Evolutionary conservation across 192 early-diverging fungal species (phyloP).

Genomic region (Chytriomyces sp.): DNA sequence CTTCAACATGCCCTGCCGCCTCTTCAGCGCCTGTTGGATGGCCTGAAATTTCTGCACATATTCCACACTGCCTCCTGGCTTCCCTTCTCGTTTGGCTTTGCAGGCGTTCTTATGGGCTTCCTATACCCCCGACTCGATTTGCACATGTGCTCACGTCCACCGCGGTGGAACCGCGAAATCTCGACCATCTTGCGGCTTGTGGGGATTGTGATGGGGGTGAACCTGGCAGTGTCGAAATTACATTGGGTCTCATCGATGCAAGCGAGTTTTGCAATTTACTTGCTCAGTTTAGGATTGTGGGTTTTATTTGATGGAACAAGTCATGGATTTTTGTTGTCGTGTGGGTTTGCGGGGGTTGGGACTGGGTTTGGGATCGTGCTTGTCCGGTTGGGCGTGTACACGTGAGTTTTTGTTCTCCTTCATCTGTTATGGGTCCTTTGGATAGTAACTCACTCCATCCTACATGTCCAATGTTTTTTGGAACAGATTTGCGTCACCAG

Average conservation of each 20-base stretch:
- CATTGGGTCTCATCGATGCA: conserved; percentile 65
- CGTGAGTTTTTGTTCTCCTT: conserved; percentile 47
- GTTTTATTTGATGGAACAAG: conserved; percentile 73
- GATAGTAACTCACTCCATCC: no score
- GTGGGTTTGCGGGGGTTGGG: conserved; percentile 60
- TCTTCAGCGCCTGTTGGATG: neutral
- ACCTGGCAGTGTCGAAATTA: conserved; percentile 70
- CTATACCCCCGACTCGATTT: conserved; percentile 18
- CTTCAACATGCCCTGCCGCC: neutral
- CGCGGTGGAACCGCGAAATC: conserved; percentile 41
- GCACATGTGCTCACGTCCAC: conserved; percentile 30
- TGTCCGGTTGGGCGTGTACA: conserved; percentile 66
- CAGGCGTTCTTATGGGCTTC: conserved; percentile 41
- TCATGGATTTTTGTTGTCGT: conserved; percentile 68
- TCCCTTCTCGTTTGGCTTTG: conserved; percentile 63
- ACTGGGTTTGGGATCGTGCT: conserved; percentile 63
- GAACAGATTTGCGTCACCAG: conserved; percentile 67
- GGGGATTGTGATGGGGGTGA: conserved; percentile 63
- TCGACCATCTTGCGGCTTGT: conserved; percentile 38
- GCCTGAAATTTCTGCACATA: conserved; percentile 37
- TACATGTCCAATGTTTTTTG: neutral
- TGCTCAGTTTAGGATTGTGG: conserved; percentile 70
- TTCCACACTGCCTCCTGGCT: conserved; percentile 67
- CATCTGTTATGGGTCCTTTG: neutral
- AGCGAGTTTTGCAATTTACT: conserved; percentile 61